Conservation (phyloP, 129 eudicot species). For the Arctium lappa region DNA sequence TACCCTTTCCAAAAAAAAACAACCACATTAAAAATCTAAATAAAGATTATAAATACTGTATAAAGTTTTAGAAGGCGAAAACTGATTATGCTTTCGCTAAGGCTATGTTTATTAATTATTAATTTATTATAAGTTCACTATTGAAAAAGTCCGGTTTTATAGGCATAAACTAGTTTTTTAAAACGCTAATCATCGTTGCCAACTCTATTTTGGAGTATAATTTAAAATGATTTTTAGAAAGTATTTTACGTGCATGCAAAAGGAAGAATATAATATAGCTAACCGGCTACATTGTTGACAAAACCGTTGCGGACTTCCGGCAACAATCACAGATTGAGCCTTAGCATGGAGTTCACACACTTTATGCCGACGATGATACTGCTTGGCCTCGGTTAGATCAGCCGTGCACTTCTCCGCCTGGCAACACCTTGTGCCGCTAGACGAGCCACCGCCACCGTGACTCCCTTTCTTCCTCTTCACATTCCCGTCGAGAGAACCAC, state of each 20-base stretch:
- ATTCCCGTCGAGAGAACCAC: conserved; percentile 13
- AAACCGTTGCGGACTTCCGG: conserved; percentile 64
- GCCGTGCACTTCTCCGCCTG: conserved; percentile 62
- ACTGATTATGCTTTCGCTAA: too few relatives aligned
- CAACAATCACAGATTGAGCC: conserved; percentile 60
- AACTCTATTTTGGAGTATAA: not conserved
- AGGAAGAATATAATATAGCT: not conserved
- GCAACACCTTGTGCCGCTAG: conserved; percentile 43
- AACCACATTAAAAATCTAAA: not conserved
- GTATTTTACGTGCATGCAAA: not conserved
- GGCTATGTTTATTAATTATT: not conserved
- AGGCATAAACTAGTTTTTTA: not conserved
- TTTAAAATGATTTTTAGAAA: not conserved
- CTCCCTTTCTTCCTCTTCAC: conserved; percentile 29
- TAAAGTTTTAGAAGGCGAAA: not conserved
- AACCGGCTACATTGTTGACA: conserved; percentile 88
- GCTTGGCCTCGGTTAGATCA: conserved; percentile 62
- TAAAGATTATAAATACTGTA: too few relatives aligned
- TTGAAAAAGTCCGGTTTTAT: not conserved
- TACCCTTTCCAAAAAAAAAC: not conserved
- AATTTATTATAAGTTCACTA: too few relatives aligned
- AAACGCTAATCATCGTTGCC: not conserved
- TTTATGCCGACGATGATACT: conserved; percentile 67
- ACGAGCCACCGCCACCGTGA: conserved; percentile 22
- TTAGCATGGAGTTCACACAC: conserved; percentile 78